Percentiles rank a stretch among this genome's conserved stretches.
Evolutionary conservation across 345 rosid species (phyloP).

Genomic region (Nasturtium officinale): DNA sequence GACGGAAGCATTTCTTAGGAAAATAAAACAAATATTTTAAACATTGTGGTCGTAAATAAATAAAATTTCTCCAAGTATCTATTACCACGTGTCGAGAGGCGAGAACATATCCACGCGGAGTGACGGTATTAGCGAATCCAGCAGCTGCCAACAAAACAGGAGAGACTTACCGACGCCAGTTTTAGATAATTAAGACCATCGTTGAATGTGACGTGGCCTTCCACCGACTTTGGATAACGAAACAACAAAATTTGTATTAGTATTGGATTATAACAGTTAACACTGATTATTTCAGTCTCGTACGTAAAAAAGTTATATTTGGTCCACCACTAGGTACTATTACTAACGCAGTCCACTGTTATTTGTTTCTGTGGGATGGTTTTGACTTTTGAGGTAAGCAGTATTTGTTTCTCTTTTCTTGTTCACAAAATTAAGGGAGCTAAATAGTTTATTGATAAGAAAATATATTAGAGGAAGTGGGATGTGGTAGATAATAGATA

Average conservation of each 20-base stretch:
- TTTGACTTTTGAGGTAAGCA: slow-evolving; percentile 29
- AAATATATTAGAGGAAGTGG: not conserved
- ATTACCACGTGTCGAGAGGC: not conserved
- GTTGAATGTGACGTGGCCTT: slow-evolving; percentile 22
- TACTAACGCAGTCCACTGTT: slow-evolving; percentile 27
- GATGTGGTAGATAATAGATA: not conserved
- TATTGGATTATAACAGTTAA: not conserved
- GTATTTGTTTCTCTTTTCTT: slow-evolving; percentile 1
- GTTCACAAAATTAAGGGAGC: not conserved
- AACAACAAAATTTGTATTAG: not conserved
- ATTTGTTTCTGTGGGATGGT: slow-evolving; percentile 26
- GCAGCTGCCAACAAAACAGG: slow-evolving; percentile 32
- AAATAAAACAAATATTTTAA: not conserved
- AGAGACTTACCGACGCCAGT: not conserved
- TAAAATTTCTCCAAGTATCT: not conserved
- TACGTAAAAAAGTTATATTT: slow-evolving; percentile 18
- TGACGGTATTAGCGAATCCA: slow-evolving; percentile 24
- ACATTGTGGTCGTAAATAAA: not conserved
- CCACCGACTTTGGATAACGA: slow-evolving; percentile 26
- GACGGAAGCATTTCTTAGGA: not conserved
- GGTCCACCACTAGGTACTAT: no score
- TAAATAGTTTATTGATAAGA: not conserved
- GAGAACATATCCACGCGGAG: slow-evolving; percentile 3
- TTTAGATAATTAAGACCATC: slow-evolving; percentile 18
- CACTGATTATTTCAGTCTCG: not conserved